Conservation (phyloP, 306 rosid genomes). For the Gastrolobium villosum region DNA sequence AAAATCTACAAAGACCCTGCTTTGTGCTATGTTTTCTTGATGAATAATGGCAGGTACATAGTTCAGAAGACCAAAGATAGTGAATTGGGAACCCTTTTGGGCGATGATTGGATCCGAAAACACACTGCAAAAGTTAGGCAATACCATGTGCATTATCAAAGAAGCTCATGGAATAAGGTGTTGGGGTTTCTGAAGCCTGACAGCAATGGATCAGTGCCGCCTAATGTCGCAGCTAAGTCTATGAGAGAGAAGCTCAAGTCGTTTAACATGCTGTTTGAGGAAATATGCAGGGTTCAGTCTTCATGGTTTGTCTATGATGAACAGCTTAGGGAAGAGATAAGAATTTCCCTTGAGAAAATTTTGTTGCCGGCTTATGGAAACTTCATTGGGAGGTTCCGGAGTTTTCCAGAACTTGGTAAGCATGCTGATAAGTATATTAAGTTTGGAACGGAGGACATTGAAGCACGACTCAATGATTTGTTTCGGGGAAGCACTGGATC, state of each 20-base stretch:
- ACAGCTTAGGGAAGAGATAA: constrained; percentile 79
- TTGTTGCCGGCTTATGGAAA: constrained; percentile 77
- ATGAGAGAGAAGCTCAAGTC: constrained; percentile 82
- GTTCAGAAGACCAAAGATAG: constrained; percentile 82
- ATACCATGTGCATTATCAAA: constrained; percentile 70
- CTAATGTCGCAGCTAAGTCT: constrained; percentile 58
- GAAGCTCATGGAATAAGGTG: constrained; percentile 85
- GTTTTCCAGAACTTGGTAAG: constrained; percentile 67
- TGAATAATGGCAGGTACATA: constrained; percentile 92
- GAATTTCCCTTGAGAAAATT: constrained; percentile 63
- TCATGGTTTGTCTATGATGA: constrained; percentile 78
- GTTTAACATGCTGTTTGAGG: constrained; percentile 77
- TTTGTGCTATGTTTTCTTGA: constrained; percentile 79
- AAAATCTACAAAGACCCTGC: constrained; percentile 78
- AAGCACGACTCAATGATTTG: constrained; percentile 64
- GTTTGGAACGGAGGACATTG: constrained; percentile 65
- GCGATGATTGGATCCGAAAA: constrained; percentile 90
- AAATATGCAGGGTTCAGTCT: constrained; percentile 72
- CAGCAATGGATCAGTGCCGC: constrained; percentile 58
- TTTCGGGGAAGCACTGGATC: constrained; percentile 72
- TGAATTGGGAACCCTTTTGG: constrained; percentile 79
- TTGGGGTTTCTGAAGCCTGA: constrained; percentile 71
- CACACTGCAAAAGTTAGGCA: constrained; percentile 80
- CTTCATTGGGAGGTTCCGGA: constrained; percentile 71
- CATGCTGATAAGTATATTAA: constrained; percentile 67